phyloP scores from a whole-genome alignment of 2,329 filamentous ascomycete genomes.

The Pseudogymnoascus sp. region DNA sequence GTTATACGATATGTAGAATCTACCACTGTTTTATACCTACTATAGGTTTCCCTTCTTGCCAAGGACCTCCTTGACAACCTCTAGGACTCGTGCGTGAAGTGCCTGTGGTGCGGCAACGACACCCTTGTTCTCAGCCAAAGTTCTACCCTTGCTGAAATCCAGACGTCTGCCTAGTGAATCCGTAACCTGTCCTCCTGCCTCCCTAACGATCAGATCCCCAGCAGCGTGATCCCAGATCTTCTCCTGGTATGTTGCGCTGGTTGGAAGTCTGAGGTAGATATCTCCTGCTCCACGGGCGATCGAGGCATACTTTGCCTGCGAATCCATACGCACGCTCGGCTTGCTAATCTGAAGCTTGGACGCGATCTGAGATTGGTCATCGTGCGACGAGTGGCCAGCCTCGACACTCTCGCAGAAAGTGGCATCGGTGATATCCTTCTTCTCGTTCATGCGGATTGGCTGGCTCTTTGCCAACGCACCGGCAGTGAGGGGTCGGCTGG shows the following conservation, averaged over 20 bases:
- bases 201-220: constrained; percentile 85
- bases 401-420: constrained; percentile 98
- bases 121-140: constrained; percentile 82
- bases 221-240: constrained; percentile 99
- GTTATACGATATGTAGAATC: constrained; percentile 7
- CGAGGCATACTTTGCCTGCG: constrained; percentile 93
- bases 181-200: constrained; percentile 86
- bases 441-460: constrained; percentile 69
- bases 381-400: constrained; percentile 82
- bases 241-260: constrained; percentile 82
- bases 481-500: constrained; percentile 61
- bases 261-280: constrained; percentile 84
- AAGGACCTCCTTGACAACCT: constrained; percentile 75
- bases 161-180: constrained; percentile 78
- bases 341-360: constrained; percentile 76
- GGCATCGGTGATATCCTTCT: constrained; percentile 66
- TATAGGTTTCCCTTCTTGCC: constrained; percentile 28
- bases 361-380: constrained; percentile 79
- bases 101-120: constrained; percentile 78
- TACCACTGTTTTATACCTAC: constrained; percentile 5
- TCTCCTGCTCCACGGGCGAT: constrained; percentile 92
- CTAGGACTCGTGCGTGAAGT: constrained; percentile 68
- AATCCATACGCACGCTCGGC: constrained; percentile 92
- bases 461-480: constrained; percentile 47
- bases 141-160: constrained; percentile 81